Evolutionary conservation across 176 grass and related monocot species (phyloP), one percentile per base, ranked within the genome.

Genomic region (Carex kokanica): DNA sequence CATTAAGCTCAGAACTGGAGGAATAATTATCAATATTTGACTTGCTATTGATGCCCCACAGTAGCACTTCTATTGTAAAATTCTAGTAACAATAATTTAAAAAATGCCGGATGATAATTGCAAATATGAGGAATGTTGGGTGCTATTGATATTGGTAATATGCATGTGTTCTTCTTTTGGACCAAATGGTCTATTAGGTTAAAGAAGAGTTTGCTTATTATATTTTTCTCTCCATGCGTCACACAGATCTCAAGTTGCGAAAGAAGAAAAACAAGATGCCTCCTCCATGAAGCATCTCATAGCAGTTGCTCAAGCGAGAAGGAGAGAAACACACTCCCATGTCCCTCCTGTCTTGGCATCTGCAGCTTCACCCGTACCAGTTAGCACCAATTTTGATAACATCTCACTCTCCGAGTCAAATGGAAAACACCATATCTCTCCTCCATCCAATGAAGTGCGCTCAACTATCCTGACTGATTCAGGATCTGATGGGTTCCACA

Each of bases 201-300:
- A 27, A 74, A 78, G 13, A 81, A 21, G 5, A 40, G 20, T 43
- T 47, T 64, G 16, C 56, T 81, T 64, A 78, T 54, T 54, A 78
- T 54, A 7, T 24, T 47, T 63, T 16, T 80, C 57, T n/a, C 78
- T 63, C 34, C 18, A 41, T 61, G 45, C 71, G 11, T 45, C 16
- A 68, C 67, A 54, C 61, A 82, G 80, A 54, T 67, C 41, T 6
- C 61, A 47, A 29, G 61, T 52, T n/a, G 60, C 6, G 18, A 82
- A 82, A 67, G 80, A 82, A 41, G 80, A 52, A 29, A 82, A 54
- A 11, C 43, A 45, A 21, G 80, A 67, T 6, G 13, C 80, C 0
- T 20, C n/a, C 38, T 82, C 80, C 15, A 82, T 82, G 60, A 64
- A 82, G 80, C 59, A 82, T 82, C 80, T 82, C 36, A 82, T 82